Evolutionary conservation across 306 rosid genomes (phyloP), one percentile per base, ranked within the genome.

Genomic region (Cicer chorassanicum): DNA sequence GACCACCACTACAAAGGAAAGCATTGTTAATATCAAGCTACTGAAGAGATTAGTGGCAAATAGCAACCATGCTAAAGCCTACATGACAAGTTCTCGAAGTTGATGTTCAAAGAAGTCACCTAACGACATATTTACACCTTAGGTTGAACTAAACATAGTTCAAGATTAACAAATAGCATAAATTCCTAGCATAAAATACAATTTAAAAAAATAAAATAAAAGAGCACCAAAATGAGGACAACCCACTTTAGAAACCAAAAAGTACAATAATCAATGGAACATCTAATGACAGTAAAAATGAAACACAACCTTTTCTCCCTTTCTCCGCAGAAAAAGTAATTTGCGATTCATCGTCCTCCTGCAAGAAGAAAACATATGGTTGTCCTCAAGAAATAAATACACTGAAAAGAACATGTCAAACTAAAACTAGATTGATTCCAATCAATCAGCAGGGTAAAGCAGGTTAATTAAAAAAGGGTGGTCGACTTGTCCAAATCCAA

Each of bases 301-400:
- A n/a, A 12, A 53, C 15, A 80, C 46, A 79, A 91, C 97, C 97
- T 87, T 84, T 91, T 83, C 73, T 86, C 70, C 84, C 82, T 70
- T 86, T 85, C 60, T 15, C 88, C 41, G 15, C 34, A 5, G 84
- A 78, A 77, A 88, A 78, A 83, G 67, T 67, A 41, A 61, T 68
- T 68, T 88, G 90, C 19, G 56, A 49, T 63, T 76, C 62, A 76
- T 41, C 49, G 42, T 78, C 85, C 84, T 82, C 97, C 97, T 93
- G 89, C 75, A 88, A 82, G 36, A 15, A 75, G 36, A 53, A 68
- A 49, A 68, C 45, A 73, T 24, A 73, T 51, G 9, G 74, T 54
- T 66, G 15, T 54, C 72, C 51, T 60, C 40, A 64, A 24, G 56
- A 51, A 68, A 64, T 21, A 39, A 72, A 60, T 63, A 70, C 16